phyloP scores from a whole-genome alignment of 2,329 filamentous ascomycete genomes.

The Calonectria multiphialidica region DNA sequence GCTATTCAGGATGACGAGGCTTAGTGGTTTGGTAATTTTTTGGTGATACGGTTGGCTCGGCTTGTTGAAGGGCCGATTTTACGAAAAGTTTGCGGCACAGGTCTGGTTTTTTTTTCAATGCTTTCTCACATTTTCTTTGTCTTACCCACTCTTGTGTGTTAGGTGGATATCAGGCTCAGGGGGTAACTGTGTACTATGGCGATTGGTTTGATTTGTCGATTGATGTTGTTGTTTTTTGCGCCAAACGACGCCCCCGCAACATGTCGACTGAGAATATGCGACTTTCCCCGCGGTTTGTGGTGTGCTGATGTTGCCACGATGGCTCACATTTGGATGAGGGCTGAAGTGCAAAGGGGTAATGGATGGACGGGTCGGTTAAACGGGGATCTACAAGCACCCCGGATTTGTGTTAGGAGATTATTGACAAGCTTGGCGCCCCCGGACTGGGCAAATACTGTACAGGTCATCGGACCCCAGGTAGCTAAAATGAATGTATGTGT shows the following conservation, averaged over 20 bases:
- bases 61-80: background rate
- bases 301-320: conserved; percentile 3
- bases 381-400: background rate
- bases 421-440: background rate
- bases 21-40: conserved; percentile 7
- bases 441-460: background rate
- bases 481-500: background rate
- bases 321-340: background rate
- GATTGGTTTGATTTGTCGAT: conserved; percentile 7
- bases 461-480: background rate
- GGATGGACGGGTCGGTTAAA: conserved; percentile 12
- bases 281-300: background rate
- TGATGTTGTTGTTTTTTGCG: background rate
- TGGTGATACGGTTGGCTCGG: background rate
- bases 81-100: background rate
- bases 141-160: background rate
- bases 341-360: conserved; percentile 1
- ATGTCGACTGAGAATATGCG: background rate
- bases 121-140: background rate
- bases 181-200: conserved; percentile 3
- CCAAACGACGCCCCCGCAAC: background rate
- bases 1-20: conserved; percentile 36
- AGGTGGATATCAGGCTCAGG: background rate
- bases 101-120: background rate
- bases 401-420: background rate